phyloP scores from a whole-genome alignment of 1,284 basidiomycete genomes.

The Cystobasidium pallidum region DNA sequence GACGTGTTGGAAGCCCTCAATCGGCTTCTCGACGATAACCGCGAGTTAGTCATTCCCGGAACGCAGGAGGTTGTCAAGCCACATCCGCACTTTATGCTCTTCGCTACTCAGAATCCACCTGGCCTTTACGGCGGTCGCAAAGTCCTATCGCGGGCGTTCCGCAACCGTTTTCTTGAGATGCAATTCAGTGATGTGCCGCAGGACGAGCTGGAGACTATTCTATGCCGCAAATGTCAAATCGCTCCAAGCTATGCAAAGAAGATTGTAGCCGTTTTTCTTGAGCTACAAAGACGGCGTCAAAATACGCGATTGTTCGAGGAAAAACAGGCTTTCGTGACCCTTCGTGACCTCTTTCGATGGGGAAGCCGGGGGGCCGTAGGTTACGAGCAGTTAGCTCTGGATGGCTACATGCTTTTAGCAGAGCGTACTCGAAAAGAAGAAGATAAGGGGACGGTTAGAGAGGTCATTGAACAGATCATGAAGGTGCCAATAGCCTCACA shows the following conservation, averaged over 20 bases:
- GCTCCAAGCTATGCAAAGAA: constrained; percentile 88
- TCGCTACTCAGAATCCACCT: constrained; percentile 97
- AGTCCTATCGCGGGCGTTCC: constrained; percentile 90
- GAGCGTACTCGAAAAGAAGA: constrained; percentile 83
- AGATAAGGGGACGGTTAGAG: constrained; percentile 86
- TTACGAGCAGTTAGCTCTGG: constrained; percentile 90
- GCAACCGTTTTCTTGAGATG: constrained; percentile 98
- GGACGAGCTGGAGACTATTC: constrained; percentile 86
- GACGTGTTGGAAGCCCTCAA: constrained; percentile 98
- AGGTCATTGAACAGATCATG: constrained; percentile 88
- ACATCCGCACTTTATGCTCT: constrained; percentile 96
- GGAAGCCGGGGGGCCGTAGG: constrained; percentile 79
- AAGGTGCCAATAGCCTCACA: constrained; percentile 79
- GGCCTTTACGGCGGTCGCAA: constrained; percentile 97
- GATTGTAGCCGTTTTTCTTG: constrained; percentile 90
- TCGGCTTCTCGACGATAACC: constrained; percentile 93
- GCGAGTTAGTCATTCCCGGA: constrained; percentile 93
- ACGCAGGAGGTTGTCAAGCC: constrained; percentile 93
- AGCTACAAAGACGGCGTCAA: constrained; percentile 90
- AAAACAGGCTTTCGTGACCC: constrained; percentile 93
- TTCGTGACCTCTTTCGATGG: constrained; percentile 98
- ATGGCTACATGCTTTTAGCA: constrained; percentile 96
- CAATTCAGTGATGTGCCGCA: constrained; percentile 98
- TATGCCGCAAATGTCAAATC: constrained; percentile 84
- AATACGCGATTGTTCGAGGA: constrained; percentile 93